A percentile compares a stretch with the other conserved stretches of the same genome.
Conservation (phyloP, 306 rosid species). For the Ammopiptanthus mongolicus region DNA sequence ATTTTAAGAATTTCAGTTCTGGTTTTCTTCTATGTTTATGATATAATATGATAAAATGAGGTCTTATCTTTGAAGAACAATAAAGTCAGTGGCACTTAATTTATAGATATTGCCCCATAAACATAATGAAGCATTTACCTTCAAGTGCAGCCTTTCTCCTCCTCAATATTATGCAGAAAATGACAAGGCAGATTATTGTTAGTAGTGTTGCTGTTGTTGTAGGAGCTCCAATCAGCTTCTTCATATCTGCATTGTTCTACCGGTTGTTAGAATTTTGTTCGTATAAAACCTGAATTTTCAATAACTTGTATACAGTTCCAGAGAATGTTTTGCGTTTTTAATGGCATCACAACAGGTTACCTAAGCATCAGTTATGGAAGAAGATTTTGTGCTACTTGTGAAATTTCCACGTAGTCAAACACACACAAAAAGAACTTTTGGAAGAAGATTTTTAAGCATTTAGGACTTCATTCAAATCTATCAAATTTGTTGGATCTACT, state of each 20-base stretch:
- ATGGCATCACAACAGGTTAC: neutral
- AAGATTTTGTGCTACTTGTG: neutral
- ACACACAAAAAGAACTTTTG: neutral
- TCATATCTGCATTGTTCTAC: neutral
- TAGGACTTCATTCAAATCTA: neutral
- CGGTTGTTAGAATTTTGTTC: neutral
- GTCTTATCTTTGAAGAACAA: neutral
- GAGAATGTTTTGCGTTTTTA: neutral
- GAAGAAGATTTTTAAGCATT: neutral
- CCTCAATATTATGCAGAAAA: neutral
- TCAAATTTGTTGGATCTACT: neutral
- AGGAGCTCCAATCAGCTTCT: neutral
- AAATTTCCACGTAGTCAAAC: neutral
- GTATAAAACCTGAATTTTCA: neutral
- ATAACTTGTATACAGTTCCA: neutral
- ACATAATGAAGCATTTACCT: neutral
- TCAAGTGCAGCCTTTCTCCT: neutral
- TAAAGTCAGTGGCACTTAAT: neutral
- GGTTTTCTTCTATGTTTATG: neutral
- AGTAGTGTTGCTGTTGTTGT: neutral
- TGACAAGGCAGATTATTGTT: neutral
- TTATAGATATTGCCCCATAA: neutral
- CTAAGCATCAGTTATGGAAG: no score
- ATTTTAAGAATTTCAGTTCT: neutral
- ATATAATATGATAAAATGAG: neutral